Base-by-base conservation (phyloP, 768 basidiomycete genomes). In the Omphalotus guepiniiformis region DNA sequence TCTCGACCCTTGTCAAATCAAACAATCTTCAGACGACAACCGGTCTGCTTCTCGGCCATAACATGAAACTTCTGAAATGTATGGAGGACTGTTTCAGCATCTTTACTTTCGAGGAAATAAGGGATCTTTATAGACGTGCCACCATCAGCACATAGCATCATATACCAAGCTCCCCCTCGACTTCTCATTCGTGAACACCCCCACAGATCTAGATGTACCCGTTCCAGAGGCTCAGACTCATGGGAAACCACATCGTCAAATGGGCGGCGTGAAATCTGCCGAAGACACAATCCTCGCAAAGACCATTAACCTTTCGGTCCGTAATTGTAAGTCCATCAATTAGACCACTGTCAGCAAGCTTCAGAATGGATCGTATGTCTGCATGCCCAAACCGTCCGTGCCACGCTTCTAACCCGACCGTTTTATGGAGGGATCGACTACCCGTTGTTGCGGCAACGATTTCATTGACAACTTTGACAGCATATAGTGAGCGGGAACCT, bases 151-250 rank as follows among this genome's bases (percentile, higher is more conserved):
- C 21, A 19, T 15, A 35, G 32, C 30, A 44, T 34, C 41, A 50
- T 16, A 23, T 50, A 50, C 13, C 26, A 35, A 6, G 25, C 9
- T 6, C 42, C 42, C 9, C 48, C 48, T 8, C 19, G 16, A 21
- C 41, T 43, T 29, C 29, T 39, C 3, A 42, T 50, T 6, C 42
- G 29, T 9, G 19, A 15, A 7, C 29, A 16, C 6, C 48, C 48
- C 48, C 42, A 50, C n/a, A 50, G 27, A 28, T 50, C 42, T 7
- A 45, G 21, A 23, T 43, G 41, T 7, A 50, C 42, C 2, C 42
- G 29, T 12, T 43, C 48, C 6, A 50, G 27, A 3, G 40, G 28
- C 9, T 50, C 48, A 5, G 18, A 8, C 6, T 43, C 42, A 9
- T 27, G 40, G 6, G 23, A 19, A 29, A 50, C 40, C 9, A 43